Evolutionary conservation across 768 basidiomycete genomes (phyloP).

Genomic region (Agaricus sinodeliciosus): DNA sequence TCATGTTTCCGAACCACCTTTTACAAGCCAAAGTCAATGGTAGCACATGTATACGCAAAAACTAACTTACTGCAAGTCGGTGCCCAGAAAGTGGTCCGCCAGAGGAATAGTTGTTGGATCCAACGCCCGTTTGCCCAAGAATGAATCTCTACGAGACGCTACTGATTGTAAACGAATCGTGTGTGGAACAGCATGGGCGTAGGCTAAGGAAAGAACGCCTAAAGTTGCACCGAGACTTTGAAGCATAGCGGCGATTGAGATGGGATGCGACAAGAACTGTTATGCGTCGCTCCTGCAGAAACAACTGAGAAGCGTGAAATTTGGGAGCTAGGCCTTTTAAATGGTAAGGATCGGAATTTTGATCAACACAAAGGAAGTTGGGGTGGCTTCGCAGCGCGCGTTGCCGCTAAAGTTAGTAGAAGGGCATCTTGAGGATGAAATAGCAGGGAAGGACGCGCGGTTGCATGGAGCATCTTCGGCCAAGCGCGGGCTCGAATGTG

Average conservation of each 20-base stretch:
- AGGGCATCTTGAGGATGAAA: no score
- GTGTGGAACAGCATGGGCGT: slow-evolving; percentile 18
- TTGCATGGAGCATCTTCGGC: no score
- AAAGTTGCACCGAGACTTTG: background rate
- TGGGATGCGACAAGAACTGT: background rate
- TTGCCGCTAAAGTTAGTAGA: no score
- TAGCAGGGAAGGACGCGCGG: no score
- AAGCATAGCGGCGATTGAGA: background rate
- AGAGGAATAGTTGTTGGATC: slow-evolving; percentile 36
- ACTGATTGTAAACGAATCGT: slow-evolving; percentile 25
- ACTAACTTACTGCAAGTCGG: slow-evolving; percentile 45
- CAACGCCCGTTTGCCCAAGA: slow-evolving; percentile 27
- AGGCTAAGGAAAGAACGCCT: background rate
- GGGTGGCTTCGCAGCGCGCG: no score
- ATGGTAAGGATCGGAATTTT: no score
- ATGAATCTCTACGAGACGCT: slow-evolving; percentile 12
- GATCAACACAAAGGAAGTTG: no score
- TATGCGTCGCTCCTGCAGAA: no score
- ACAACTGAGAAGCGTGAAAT: no score
- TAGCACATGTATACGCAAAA: background rate
- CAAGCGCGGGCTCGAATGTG: no score
- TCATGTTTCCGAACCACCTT: slow-evolving; percentile 49
- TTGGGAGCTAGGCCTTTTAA: no score
- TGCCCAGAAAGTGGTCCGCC: slow-evolving; percentile 47
- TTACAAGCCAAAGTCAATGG: background rate